phyloP scores from a whole-genome alignment of 1,139 yeast species.

The Hyphopichia wangnamkhiaoensis region DNA sequence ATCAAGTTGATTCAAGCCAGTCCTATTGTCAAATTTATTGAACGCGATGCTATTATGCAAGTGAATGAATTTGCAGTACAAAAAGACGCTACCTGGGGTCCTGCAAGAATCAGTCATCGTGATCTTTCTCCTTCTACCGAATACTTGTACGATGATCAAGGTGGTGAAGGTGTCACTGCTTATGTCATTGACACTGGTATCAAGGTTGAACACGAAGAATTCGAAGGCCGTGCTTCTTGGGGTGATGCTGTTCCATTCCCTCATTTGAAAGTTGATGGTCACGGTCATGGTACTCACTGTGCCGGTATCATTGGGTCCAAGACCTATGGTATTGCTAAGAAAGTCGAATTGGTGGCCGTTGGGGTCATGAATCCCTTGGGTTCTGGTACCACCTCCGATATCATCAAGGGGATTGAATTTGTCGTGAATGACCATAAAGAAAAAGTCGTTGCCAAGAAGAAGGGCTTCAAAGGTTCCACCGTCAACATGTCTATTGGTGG shows the following conservation, averaged over 20 bases:
- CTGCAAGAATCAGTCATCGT: conserved; percentile 38
- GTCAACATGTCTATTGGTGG: conserved; percentile 93
- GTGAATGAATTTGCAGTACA: conserved; percentile 37
- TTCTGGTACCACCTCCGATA: conserved; percentile 79
- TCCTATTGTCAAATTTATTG: conserved; percentile 36
- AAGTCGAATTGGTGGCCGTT: conserved; percentile 73
- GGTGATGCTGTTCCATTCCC: conserved; percentile 43
- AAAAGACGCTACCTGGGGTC: conserved; percentile 45
- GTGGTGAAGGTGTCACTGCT: conserved; percentile 46
- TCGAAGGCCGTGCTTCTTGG: conserved; percentile 46
- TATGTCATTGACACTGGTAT: conserved; percentile 48
- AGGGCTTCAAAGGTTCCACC: conserved; percentile 80
- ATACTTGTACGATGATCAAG: conserved; percentile 39
- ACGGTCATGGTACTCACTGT: conserved; percentile 81
- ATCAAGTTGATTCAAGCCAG: conserved; percentile 26
- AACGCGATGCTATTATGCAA: conserved; percentile 34
- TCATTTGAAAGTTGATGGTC: conserved; percentile 35
- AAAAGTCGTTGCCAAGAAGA: conserved; percentile 56
- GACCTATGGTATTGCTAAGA: conserved; percentile 77
- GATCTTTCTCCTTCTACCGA: conserved; percentile 50
- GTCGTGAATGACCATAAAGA: conserved; percentile 66
- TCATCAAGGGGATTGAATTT: conserved; percentile 76
- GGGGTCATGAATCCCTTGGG: conserved; percentile 78
- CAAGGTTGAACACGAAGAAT: conserved; percentile 40
- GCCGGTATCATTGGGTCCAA: conserved; percentile 82